These are phyloP conservation scores for Ceratobasidium sp. DNA, from an alignment of 1,284 basidiomycete species.

Conservation along the genomic window DNA sequence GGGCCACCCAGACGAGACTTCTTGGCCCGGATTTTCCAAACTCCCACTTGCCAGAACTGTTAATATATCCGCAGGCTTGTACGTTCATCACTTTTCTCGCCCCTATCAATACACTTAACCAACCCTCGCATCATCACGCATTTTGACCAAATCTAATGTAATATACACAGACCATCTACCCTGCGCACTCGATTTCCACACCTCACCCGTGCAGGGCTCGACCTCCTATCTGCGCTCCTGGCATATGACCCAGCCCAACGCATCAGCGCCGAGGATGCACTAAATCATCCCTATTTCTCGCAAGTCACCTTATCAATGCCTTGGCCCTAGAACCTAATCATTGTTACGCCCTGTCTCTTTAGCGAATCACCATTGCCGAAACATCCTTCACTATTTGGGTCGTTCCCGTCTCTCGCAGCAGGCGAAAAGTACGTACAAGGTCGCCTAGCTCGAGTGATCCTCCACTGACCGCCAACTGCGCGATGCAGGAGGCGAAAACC, in stretches of 20 bases:
- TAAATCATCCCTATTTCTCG: constrained; percentile 93
- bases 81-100: constrained; percentile 50
- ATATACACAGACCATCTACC: constrained; percentile 57
- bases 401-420: constrained; percentile 96
- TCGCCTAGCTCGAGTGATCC: not conserved
- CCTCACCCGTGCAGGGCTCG: constrained; percentile 83
- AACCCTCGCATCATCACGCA: not conserved
- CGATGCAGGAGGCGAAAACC: constrained; percentile 73
- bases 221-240: constrained; percentile 84
- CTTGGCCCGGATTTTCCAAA: constrained; percentile 86
- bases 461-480: not conserved
- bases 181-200: constrained; percentile 73
- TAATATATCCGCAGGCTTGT: constrained; percentile 72
- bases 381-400: constrained; percentile 96
- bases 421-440: constrained; percentile 86
- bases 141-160: constrained; percentile 25
- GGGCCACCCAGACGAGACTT: constrained; percentile 83
- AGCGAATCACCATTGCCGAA: constrained; percentile 96
- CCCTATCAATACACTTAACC: constrained; percentile 2
- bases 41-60: constrained; percentile 86
- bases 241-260: constrained; percentile 89
- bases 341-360: constrained; percentile 21
- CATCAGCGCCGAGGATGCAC: constrained; percentile 87
- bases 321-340: constrained; percentile 32
- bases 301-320: constrained; percentile 56